Base-by-base conservation (phyloP, 805 yeast genomes). In the Wickerhamiella azyma region DNA sequence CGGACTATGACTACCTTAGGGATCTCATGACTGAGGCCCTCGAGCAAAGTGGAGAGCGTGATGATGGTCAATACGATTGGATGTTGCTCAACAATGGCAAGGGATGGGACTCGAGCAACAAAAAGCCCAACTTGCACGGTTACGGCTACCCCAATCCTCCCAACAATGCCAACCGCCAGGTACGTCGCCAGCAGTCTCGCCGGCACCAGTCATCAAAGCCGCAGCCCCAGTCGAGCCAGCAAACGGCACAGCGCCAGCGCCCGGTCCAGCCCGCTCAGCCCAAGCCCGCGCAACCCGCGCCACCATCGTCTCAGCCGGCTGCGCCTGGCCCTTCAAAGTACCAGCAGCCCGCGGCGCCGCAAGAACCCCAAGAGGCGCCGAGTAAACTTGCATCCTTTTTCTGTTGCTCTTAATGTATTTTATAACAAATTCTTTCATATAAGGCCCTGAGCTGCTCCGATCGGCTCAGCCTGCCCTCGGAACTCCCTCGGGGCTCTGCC, bases 11-110 rank as follows among this genome's bases (percentile, higher is more conserved):
- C 53, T 85, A 85, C 56, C 76, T 86, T 62, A 73, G 92, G 46
- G 76, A 75, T 50, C 69, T 92, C 51, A 71, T 92, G 72, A 74
- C 85, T 53, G 77, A 84, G 50, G 92, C 85, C 0, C 66, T 92
- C 51, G 78, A 77, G 41, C 77, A 80, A 28, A 70, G 80, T 43
- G 82, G 79, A 40, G 84, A 79, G 50, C 64, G 63, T 32, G 81
- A 77, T 43, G 96, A 92, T 64, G 94, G 84, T 39, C 86, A 83
- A 58, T 92, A 86, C 65, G 98, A 92, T 68, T 92, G 98, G 98
- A 85, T 86, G 95, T 82, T 82, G 57, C 71, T 92, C 55, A 92
- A 92, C 62, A 85, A 83, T 47, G 97, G 97, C 50, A 41, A 30
- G 24, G 49, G 49, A 45, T 89, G 96, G 95, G 97, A 92, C 66